Evolutionary conservation across 2,329 filamentous ascomycete species (phyloP), one percentile per base, ranked within the genome.

Genomic region (Paecilomyces sp.): DNA sequence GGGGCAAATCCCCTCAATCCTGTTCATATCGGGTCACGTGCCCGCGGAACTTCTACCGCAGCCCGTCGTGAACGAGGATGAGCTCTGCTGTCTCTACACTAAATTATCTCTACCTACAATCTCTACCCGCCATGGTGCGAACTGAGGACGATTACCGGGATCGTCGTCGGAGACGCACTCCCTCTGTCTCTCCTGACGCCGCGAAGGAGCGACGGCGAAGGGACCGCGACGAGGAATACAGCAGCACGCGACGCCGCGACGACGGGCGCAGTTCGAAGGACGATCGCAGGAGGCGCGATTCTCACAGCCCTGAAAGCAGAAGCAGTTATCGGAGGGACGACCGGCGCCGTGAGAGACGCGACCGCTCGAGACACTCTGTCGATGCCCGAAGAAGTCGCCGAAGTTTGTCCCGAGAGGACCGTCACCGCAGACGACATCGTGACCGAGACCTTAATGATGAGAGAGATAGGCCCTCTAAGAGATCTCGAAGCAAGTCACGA

Each of bases 351-450:
- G 65, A 67, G 25, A 67, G 66, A 52, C 63, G 64, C 47, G 68
- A 70, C 18, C 66, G 63, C 52, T 67, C 63, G 24, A 63, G 65
- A 30, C 66, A 61, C 56, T 60, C 62, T 22, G 65, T 68, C n/a
- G 66, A 70, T 31, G 66, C 69, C 56, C 67, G 64, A 28, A 67
- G 65, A 60, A 65, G 67, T 60, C 69, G 65, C 56, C 67, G 66
- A 58, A 64, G 69, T 54, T 64, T 61, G 58, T 73, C 68, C 15
- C 66, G 65, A 31, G 65, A 66, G 55, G 65, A 67, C 22, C 63
- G 67, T 47, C 66, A 67, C 30, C 63, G 68, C 56, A 65, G 68
- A 53, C 69, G 70, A 53, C 66, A 67, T 53, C 68, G 65, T 22
- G 64, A 68, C 22, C 64, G 62, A 12, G 61, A 66, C 52, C 8